Evolutionary conservation across 1,284 basidiomycete species (phyloP).

Genomic region (Malassezia slooffiae): DNA sequence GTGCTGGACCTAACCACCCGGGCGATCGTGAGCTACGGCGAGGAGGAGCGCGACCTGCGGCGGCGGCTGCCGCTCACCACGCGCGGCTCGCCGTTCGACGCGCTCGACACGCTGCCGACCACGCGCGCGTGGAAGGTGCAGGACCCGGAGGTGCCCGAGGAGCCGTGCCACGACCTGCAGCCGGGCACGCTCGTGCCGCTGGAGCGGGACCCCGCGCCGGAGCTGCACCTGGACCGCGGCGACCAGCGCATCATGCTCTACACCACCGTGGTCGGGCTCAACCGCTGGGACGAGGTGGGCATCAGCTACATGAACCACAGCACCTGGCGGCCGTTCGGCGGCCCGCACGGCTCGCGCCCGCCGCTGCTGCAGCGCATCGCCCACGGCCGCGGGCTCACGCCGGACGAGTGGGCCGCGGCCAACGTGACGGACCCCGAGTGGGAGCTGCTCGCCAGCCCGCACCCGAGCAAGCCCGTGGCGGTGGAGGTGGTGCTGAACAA

Average conservation of each 20-base stretch:
- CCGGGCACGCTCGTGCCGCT: conserved; percentile 10
- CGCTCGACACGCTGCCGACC: conserved; percentile 32
- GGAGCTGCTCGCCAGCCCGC: conserved; percentile 20
- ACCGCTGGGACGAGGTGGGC: conserved; percentile 13
- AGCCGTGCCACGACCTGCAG: conserved; percentile 19
- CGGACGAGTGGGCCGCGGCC: background rate
- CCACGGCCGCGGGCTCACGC: background rate
- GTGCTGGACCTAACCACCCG: conserved; percentile 46
- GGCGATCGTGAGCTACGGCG: conserved; percentile 47
- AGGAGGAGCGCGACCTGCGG: background rate
- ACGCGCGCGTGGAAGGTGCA: conserved; percentile 47
- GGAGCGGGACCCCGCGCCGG: conserved; percentile 12
- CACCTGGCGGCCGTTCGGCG: conserved; percentile 14
- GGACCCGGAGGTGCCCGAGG: conserved; percentile 6
- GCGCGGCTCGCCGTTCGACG: too few species aligned
- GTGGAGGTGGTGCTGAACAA: conserved; percentile 45
- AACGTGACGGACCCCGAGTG: background rate
- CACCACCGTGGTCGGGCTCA: conserved; percentile 14
- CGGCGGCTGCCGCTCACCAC: too few species aligned
- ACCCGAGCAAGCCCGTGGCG: conserved; percentile 22
- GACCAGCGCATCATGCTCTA: conserved; percentile 13
- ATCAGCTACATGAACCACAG: conserved; percentile 16
- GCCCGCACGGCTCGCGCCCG: conserved; percentile 10
- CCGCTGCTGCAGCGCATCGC: conserved; percentile 6
- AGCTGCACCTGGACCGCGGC: conserved; percentile 7